These are phyloP conservation scores for Colletotrichum sp. DNA, from an alignment of 2,329 filamentous ascomycete genomes.

Conservation along the genomic window DNA sequence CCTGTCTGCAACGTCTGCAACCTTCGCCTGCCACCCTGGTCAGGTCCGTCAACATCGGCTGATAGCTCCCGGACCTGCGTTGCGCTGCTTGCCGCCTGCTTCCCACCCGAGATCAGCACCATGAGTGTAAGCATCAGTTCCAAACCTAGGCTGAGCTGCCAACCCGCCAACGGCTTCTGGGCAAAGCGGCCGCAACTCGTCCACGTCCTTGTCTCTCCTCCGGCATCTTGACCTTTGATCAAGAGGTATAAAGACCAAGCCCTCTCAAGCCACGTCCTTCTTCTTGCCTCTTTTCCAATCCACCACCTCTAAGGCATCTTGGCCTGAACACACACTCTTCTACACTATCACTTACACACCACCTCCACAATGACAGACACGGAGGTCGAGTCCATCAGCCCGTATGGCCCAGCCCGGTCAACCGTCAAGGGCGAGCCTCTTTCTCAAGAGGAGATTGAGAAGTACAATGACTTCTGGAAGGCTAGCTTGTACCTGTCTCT, in stretches of 20 bases:
- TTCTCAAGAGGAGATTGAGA: conserved; percentile 67
- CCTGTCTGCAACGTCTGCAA: background rate
- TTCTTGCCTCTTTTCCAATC: background rate
- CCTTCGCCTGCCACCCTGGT: background rate
- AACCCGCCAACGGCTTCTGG: background rate
- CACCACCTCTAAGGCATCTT: conserved; percentile 28
- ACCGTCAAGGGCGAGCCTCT: conserved; percentile 68
- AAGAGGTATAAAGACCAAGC: conserved; percentile 12
- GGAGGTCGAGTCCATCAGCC: conserved; percentile 61
- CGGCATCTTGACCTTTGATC: background rate
- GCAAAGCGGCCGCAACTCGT: background rate
- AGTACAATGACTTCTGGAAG: conserved; percentile 76
- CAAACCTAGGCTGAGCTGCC: background rate
- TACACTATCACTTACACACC: background rate
- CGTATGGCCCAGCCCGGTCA: conserved; percentile 70
- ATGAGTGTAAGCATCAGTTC: background rate
- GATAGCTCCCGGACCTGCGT: conserved; percentile 4
- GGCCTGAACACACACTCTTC: conserved; percentile 16
- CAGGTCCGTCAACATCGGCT: conserved; percentile 7
- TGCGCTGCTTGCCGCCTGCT: background rate
- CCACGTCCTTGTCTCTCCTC: background rate
- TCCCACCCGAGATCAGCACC: background rate
- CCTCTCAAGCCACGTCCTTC: background rate
- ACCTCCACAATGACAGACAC: conserved; percentile 25
- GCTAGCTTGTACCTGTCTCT: conserved; percentile 77